Percentiles rank a stretch among this genome's conserved stretches.
Conservation (phyloP, 306 rosid genomes). For the Cicer bijugum region DNA sequence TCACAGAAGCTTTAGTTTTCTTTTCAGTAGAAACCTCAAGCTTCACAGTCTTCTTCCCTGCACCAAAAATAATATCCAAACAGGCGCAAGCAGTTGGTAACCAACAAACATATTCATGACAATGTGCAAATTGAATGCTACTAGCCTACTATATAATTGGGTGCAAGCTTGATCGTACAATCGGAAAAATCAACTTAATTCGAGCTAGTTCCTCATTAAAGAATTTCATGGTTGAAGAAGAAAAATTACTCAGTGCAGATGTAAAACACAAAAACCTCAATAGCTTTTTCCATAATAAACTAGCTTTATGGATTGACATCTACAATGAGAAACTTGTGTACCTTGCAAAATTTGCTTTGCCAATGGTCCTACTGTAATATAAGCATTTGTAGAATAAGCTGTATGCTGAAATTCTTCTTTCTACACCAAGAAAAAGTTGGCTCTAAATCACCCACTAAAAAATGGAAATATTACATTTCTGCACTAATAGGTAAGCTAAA, state of each 20-base stretch:
- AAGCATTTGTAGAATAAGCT: constrained; percentile 87
- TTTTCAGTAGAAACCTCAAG: constrained; percentile 62
- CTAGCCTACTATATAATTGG: constrained; percentile 13
- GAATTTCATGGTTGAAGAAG: constrained; percentile 33
- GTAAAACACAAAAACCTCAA: neutral
- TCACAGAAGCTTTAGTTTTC: constrained; percentile 56
- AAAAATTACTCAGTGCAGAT: neutral
- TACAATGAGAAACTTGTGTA: constrained; percentile 40
- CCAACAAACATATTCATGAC: constrained; percentile 23
- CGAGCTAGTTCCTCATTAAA: constrained; percentile 30
- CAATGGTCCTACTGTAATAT: constrained; percentile 69
- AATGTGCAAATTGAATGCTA: constrained; percentile 16
- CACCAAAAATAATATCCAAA: constrained; percentile 29
- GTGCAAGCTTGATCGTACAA: constrained; percentile 9
- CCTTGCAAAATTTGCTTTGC: constrained; percentile 82
- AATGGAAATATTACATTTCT: constrained; percentile 30
- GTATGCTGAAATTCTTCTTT: constrained; percentile 99
- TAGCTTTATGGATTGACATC: constrained; percentile 27
- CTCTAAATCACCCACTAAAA: constrained; percentile 38
- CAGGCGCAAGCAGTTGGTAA: neutral
- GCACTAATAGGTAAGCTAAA: constrained; percentile 24
- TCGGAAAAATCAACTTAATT: constrained; percentile 26
- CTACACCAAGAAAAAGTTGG: constrained; percentile 55
- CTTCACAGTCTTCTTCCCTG: constrained; percentile 70
- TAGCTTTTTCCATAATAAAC: constrained; percentile 20